phyloP scores from a whole-genome alignment of 345 rosid genomes.

The Turritis glabra region DNA sequence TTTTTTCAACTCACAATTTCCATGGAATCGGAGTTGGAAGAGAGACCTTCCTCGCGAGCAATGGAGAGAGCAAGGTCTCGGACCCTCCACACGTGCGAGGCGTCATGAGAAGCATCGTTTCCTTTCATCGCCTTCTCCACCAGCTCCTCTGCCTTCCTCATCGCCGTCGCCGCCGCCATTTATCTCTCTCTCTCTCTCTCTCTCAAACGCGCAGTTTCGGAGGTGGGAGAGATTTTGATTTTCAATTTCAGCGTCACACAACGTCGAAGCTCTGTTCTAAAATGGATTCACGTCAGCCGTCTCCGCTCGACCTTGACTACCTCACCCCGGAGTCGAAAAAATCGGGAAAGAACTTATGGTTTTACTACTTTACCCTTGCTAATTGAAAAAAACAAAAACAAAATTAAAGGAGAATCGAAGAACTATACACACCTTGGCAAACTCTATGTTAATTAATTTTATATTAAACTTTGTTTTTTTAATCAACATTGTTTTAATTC shows the following conservation, averaged over 20 bases:
- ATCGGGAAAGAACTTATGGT: background rate
- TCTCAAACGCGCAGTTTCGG: background rate
- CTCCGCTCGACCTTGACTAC: background rate
- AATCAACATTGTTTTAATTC: too few species aligned
- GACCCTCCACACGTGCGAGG: constrained; percentile 77
- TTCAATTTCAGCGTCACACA: background rate
- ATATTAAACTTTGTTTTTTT: too few species aligned
- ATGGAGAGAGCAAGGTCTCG: constrained; percentile 81
- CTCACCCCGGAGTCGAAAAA: background rate
- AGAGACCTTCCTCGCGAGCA: constrained; percentile 82
- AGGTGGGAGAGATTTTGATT: background rate
- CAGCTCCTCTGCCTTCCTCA: constrained; percentile 62
- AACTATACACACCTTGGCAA: too few species aligned
- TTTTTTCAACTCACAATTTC: constrained; percentile 49
- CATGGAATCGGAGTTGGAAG: constrained; percentile 70
- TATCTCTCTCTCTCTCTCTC: background rate
- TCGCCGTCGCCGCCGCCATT: background rate
- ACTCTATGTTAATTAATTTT: too few species aligned
- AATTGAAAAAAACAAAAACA: too few species aligned
- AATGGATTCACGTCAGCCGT: too few species aligned
- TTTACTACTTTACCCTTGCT: background rate
- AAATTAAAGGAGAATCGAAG: too few species aligned
- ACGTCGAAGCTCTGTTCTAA: background rate
- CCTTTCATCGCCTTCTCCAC: constrained; percentile 64
- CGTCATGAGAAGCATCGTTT: constrained; percentile 87